A percentile compares a stretch with the other conserved stretches of the same genome.
Evolutionary conservation across 305 asterid genomes (phyloP).

Genomic region (Solanum hybrid): DNA sequence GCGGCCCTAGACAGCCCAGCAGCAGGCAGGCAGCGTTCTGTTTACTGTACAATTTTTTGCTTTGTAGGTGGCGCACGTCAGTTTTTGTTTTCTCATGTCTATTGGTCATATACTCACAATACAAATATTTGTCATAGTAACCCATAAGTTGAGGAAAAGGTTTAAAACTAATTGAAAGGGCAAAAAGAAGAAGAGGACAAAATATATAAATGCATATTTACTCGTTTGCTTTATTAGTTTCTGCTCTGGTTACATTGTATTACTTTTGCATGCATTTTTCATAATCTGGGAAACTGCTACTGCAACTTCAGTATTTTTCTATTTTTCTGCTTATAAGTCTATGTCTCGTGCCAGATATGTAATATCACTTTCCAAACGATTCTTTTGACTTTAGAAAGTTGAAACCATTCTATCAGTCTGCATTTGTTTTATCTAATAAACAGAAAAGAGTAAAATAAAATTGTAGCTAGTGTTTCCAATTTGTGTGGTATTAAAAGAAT

Average conservation of each 20-base stretch:
- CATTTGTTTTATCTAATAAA: background rate
- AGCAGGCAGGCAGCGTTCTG: background rate
- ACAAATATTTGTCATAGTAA: background rate
- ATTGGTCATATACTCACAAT: background rate
- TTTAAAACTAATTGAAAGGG: background rate
- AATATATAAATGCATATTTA: background rate
- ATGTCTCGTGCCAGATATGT: background rate
- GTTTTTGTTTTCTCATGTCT: slow-evolving; percentile 13
- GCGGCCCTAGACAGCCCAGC: background rate
- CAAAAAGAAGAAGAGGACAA: background rate
- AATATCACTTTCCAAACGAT: background rate
- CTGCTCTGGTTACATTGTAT: background rate
- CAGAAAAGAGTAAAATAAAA: background rate
- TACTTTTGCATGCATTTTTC: background rate
- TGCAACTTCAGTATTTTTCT: background rate
- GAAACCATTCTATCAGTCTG: background rate
- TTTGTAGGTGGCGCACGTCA: slow-evolving; percentile 20
- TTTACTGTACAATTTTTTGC: slow-evolving; percentile 3
- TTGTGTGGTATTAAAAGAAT: background rate
- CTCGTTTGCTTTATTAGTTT: background rate
- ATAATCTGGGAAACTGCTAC: background rate
- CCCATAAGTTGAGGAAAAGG: background rate
- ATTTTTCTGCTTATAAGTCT: background rate
- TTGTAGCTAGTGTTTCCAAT: background rate
- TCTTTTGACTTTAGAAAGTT: background rate